phyloP scores from a whole-genome alignment of 1,284 basidiomycete genomes.

The Naganishia liquefaciens region DNA sequence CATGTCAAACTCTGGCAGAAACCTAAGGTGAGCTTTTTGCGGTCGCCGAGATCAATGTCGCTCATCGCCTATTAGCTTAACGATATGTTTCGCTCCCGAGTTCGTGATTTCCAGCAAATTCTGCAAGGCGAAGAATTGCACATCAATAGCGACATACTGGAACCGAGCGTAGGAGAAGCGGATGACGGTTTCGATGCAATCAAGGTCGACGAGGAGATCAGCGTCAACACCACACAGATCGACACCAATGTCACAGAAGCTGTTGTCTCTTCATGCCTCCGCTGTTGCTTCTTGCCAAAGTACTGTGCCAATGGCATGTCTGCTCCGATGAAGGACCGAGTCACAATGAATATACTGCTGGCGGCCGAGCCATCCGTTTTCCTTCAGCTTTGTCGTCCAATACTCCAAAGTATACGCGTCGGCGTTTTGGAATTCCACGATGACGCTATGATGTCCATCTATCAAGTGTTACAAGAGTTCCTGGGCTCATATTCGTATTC shows the following conservation, averaged over 20 bases:
- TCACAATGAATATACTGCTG: conserved; percentile 64
- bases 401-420: conserved; percentile 62
- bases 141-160: background rate
- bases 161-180: background rate
- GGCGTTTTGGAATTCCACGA: conserved; percentile 61
- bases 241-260: conserved; percentile 49
- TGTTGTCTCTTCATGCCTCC: conserved; percentile 52
- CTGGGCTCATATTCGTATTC: conserved; percentile 64
- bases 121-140: conserved; percentile 12
- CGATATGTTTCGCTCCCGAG: conserved; percentile 16
- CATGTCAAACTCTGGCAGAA: conserved; percentile 20
- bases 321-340: conserved; percentile 64
- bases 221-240: conserved; percentile 61
- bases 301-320: conserved; percentile 59
- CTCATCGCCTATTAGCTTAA: background rate
- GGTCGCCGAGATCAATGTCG: no score
- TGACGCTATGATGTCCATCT: conserved; percentile 60
- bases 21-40: conserved; percentile 2
- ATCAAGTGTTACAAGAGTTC: conserved; percentile 62
- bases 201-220: conserved; percentile 61
- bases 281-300: conserved; percentile 60
- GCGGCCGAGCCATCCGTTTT: conserved; percentile 61
- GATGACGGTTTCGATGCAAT: conserved; percentile 9
- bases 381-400: conserved; percentile 61
- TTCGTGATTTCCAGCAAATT: conserved; percentile 13